Percentiles rank a stretch among this genome's conserved stretches.
Conservation (phyloP, 331 rosid genomes). For the Saraca asoca region DNA sequence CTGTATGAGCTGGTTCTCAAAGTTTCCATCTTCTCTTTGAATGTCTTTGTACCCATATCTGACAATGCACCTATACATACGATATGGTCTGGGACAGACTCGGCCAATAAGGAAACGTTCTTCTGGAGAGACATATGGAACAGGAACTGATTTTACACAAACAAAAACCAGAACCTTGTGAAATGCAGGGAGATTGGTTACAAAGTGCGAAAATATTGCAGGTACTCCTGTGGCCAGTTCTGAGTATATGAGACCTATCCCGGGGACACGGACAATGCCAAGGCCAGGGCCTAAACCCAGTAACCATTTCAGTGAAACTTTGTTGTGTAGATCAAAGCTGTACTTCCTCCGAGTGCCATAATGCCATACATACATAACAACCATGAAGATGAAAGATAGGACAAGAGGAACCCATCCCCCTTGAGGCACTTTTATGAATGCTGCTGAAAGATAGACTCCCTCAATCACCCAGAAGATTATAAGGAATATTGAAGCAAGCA, state of each 20-base stretch:
- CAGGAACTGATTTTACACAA: constrained; percentile 77
- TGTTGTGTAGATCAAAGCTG: constrained; percentile 66
- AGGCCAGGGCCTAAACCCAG: constrained; percentile 77
- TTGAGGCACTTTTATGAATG: constrained; percentile 71
- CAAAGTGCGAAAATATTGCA: constrained; percentile 75
- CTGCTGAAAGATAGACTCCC: constrained; percentile 72
- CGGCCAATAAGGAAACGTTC: constrained; percentile 77
- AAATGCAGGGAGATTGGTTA: constrained; percentile 79
- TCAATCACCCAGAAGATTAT: constrained; percentile 66
- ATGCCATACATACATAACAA: constrained; percentile 77
- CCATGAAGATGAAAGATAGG: constrained; percentile 61
- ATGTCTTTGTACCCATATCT: constrained; percentile 80
- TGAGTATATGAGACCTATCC: constrained; percentile 74
- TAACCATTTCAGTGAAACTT: constrained; percentile 73
- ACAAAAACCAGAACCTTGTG: constrained; percentile 70
- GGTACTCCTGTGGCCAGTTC: constrained; percentile 79
- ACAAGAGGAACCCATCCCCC: constrained; percentile 92
- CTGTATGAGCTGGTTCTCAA: constrained; percentile 66
- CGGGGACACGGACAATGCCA: constrained; percentile 79
- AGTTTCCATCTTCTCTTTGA: constrained; percentile 63
- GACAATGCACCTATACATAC: constrained; percentile 73
- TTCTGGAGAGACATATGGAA: constrained; percentile 72
- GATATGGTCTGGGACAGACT: constrained; percentile 65
- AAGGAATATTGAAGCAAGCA: constrained; percentile 53
- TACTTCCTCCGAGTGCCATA: constrained; percentile 69